These are phyloP conservation scores for Sordariomycetes sp. DNA, from an alignment of 2,329 filamentous ascomycete species.

Conservation along the genomic window DNA sequence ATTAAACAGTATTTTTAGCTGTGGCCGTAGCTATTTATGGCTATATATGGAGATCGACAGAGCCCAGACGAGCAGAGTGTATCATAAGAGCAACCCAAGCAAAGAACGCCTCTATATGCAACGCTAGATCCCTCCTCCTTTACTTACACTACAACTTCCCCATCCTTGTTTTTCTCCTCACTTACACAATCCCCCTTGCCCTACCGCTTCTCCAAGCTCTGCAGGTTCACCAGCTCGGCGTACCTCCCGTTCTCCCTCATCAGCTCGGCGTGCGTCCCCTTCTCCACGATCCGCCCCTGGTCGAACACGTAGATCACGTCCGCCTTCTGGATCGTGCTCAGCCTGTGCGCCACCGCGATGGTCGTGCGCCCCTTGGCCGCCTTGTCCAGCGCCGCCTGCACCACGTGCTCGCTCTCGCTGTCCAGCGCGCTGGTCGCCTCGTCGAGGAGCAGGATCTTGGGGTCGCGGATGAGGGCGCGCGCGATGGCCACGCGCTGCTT, in stretches of 20 bases:
- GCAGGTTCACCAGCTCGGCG: slow-evolving; percentile 68
- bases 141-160: neutral
- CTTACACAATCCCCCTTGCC: too few relatives aligned
- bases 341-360: slow-evolving; percentile 84
- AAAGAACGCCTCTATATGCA: slow-evolving; percentile 1
- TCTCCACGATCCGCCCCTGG: slow-evolving; percentile 74
- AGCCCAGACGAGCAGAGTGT: neutral
- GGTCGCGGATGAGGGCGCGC: slow-evolving; percentile 79
- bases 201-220: slow-evolving; percentile 46
- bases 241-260: slow-evolving; percentile 63
- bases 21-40: too few relatives aligned
- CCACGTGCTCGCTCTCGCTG: slow-evolving; percentile 66
- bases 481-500: slow-evolving; percentile 94
- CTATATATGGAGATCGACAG: neutral
- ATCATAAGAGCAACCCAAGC: neutral
- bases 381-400: slow-evolving; percentile 70
- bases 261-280: slow-evolving; percentile 66
- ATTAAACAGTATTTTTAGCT: too few relatives aligned
- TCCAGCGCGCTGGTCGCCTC: slow-evolving; percentile 74
- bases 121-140: neutral
- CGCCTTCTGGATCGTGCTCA: slow-evolving; percentile 89
- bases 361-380: slow-evolving; percentile 80
- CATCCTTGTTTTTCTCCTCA: neutral
- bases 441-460: slow-evolving; percentile 75
- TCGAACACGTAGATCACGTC: slow-evolving; percentile 97